A percentile compares a stretch with the other conserved stretches of the same genome.
These are phyloP conservation scores for Penicillium concentricum DNA, from an alignment of 2,329 filamentous ascomycete species.

Conservation along the genomic window DNA sequence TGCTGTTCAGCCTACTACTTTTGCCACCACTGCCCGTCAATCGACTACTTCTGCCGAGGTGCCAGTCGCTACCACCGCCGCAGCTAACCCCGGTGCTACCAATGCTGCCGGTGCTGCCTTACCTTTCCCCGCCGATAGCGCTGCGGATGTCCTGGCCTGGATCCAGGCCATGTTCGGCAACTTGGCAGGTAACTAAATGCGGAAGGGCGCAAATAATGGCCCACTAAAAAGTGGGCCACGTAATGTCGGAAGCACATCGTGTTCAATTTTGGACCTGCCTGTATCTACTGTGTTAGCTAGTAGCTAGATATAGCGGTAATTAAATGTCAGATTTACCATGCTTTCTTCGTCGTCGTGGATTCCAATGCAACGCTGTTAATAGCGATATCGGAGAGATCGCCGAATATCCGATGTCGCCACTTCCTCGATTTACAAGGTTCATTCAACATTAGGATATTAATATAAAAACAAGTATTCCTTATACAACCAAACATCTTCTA, in stretches of 20 bases:
- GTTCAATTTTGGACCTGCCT: not conserved
- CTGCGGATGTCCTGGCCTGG: conserved; percentile 14
- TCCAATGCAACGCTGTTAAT: not conserved
- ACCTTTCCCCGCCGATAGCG: conserved; percentile 16
- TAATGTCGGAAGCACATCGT: not conserved
- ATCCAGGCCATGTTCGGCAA: conserved; percentile 17
- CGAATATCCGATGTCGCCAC: conserved; percentile 5
- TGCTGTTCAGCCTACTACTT: conserved; percentile 12
- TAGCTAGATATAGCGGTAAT: conserved; percentile 1
- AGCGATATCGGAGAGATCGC: conserved; percentile 1
- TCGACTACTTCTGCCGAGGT: conserved; percentile 3
- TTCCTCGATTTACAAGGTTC: not conserved
- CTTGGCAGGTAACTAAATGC: conserved; percentile 15
- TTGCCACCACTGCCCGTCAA: conserved; percentile 18
- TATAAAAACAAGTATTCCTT: not conserved
- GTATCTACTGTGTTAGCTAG: not conserved
- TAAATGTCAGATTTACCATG: not conserved
- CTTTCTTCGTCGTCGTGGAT: not conserved
- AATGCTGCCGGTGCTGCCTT: conserved; percentile 3
- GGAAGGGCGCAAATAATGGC: not conserved
- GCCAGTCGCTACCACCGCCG: not conserved
- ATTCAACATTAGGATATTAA: not conserved
- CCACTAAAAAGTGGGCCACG: not conserved
- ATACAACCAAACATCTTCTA: not conserved
- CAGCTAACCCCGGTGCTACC: not conserved